A percentile compares a stretch with the other conserved stretches of the same genome.
Evolutionary conservation across 108 stramenopile species (phyloP).

Genomic region (Nitzschia putrida): DNA sequence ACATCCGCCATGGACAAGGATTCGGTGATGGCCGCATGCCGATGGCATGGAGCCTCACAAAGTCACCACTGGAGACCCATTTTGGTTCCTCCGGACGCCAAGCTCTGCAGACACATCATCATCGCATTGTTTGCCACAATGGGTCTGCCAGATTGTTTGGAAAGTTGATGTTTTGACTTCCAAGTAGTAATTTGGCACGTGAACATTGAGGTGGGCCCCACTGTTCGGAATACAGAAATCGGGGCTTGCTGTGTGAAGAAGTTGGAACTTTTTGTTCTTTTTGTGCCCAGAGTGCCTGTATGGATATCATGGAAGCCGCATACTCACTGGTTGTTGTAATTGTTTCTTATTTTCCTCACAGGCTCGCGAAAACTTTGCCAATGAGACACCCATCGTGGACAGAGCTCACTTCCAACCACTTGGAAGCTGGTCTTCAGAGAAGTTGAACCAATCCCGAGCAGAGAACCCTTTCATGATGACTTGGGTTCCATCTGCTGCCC

Average conservation of each 20-base stretch:
- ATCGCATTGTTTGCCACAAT: too few species aligned
- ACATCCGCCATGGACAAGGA: not conserved
- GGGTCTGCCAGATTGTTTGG: too few species aligned
- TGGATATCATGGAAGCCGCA: not conserved
- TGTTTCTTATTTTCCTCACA: constrained; percentile 7
- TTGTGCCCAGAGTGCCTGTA: not conserved
- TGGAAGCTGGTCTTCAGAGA: constrained; percentile 50
- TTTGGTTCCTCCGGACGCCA: too few species aligned
- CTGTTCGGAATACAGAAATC: not conserved
- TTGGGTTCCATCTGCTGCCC: constrained; percentile 53
- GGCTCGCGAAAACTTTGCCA: constrained; percentile 37
- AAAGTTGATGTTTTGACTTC: not conserved
- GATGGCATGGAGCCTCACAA: not conserved
- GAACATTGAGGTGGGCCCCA: not conserved
- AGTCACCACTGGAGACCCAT: not conserved
- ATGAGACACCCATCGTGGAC: constrained; percentile 34
- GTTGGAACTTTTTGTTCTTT: not conserved
- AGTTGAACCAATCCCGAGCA: constrained; percentile 39
- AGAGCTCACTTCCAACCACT: constrained; percentile 53
- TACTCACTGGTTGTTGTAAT: not conserved
- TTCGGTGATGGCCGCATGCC: not conserved
- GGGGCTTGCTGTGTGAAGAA: not conserved
- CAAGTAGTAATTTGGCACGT: too few species aligned
- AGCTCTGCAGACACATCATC: too few species aligned
- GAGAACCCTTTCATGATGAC: constrained; percentile 62